Evolutionary conservation across 345 rosid genomes (phyloP).

Genomic region (Balakata baccata): DNA sequence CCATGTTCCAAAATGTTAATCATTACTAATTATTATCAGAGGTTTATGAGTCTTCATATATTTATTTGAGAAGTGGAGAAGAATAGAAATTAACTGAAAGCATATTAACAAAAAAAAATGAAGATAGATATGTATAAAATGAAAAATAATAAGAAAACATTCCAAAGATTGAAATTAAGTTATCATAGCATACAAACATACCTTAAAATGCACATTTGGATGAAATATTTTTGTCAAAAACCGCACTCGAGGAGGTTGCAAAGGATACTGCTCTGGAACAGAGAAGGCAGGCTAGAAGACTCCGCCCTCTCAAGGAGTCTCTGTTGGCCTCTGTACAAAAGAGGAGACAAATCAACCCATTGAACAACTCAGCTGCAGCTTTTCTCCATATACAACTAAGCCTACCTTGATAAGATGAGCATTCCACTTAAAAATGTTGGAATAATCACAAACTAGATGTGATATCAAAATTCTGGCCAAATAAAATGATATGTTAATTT

Average conservation of each 20-base stretch:
- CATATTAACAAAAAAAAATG: neutral
- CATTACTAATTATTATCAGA: neutral
- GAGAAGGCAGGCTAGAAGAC: constrained; percentile 93
- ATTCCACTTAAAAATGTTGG: constrained; percentile 97
- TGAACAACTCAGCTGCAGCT: constrained; percentile 2
- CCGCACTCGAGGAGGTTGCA: constrained; percentile 99
- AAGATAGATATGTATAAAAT: neutral
- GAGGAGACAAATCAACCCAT: constrained; percentile 15
- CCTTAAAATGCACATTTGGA: constrained; percentile 99
- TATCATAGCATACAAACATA: constrained; percentile 16
- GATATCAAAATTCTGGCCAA: too few species aligned
- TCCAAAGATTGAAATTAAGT: neutral
- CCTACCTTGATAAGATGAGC: constrained; percentile 92
- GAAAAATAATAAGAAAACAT: neutral
- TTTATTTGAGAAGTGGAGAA: neutral
- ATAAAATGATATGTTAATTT: too few species aligned
- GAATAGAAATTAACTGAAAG: neutral
- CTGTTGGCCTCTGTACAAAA: constrained; percentile 75
- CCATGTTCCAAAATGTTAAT: neutral
- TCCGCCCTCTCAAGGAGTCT: constrained; percentile 97
- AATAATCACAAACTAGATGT: constrained; percentile 76
- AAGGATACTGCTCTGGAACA: constrained; percentile 93
- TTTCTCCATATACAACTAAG: neutral
- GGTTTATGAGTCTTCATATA: neutral
- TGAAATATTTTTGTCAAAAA: constrained; percentile 96